A percentile compares a stretch with the other conserved stretches of the same genome.
Evolutionary conservation across 306 rosid genomes (phyloP).

Genomic region (Cucumis sativus): Cucumber_9930_V3 NC_026656.2:17211001-17211500

Average conservation of each 20-base stretch:
- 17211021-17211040: not conserved
- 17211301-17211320: not conserved
- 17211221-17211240: conserved; percentile 95
- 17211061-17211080: not conserved
- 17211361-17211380: conserved; percentile 96
- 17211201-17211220: conserved; percentile 91
- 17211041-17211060: not conserved
- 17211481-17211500: not conserved
- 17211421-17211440: not conserved
- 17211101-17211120: not conserved
- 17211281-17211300: not conserved
- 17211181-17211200: conserved; percentile 93
- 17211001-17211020: not conserved
- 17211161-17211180: conserved; percentile 70
- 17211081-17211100: not conserved
- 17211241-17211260: conserved; percentile 83
- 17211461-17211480: not conserved
- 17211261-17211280: not conserved
- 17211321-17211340: not conserved
- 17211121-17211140: conserved; percentile 43
- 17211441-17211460: not conserved
- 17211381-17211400: conserved; percentile 89
- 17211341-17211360: conserved; percentile 98
- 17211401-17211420: conserved; percentile 77
- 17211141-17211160: conserved; percentile 62